Evolutionary conservation across 768 basidiomycete genomes (phyloP).

Genomic region (Termitomyces eurrhizus): DNA sequence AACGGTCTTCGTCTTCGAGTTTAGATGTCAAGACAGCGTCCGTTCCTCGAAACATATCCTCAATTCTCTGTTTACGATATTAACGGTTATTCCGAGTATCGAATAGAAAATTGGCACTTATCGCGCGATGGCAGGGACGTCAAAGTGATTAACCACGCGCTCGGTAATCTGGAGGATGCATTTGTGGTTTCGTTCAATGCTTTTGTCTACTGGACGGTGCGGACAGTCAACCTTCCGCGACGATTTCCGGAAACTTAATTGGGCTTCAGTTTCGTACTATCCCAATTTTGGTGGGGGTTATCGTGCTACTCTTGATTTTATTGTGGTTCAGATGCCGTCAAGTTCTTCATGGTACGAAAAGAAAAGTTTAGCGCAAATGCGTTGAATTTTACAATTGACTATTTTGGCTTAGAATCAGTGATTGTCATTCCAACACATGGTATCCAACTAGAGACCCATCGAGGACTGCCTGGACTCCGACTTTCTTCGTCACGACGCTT

Average conservation of each 20-base stretch:
- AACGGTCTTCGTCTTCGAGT: background rate
- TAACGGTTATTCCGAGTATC: constrained; percentile 54
- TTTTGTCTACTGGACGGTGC: constrained; percentile 17
- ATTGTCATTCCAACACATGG: constrained; percentile 64
- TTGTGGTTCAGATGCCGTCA: constrained; percentile 6
- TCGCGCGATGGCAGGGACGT: constrained; percentile 36
- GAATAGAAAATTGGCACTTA: constrained; percentile 50
- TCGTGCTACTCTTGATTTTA: constrained; percentile 18
- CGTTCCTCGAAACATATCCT: constrained; percentile 28
- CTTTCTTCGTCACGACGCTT: constrained; percentile 45
- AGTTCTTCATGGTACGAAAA: constrained; percentile 12
- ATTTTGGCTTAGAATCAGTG: constrained; percentile 53
- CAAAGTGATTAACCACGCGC: constrained; percentile 24
- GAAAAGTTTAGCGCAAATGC: background rate
- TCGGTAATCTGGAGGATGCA: constrained; percentile 16
- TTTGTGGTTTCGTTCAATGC: constrained; percentile 31
- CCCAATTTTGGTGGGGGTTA: background rate
- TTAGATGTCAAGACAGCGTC: background rate
- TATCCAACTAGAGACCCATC: constrained; percentile 69
- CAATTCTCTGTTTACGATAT: constrained; percentile 47
- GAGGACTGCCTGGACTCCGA: constrained; percentile 44
- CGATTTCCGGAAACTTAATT: background rate
- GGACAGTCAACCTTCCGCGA: background rate
- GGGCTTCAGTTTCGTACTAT: background rate
- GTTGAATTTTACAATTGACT: background rate